A percentile compares a stretch with the other conserved stretches of the same genome.
These are phyloP conservation scores for Linnemannia hyalina DNA, from an alignment of 192 early-diverging fungal species.

Conservation along the genomic window DNA sequence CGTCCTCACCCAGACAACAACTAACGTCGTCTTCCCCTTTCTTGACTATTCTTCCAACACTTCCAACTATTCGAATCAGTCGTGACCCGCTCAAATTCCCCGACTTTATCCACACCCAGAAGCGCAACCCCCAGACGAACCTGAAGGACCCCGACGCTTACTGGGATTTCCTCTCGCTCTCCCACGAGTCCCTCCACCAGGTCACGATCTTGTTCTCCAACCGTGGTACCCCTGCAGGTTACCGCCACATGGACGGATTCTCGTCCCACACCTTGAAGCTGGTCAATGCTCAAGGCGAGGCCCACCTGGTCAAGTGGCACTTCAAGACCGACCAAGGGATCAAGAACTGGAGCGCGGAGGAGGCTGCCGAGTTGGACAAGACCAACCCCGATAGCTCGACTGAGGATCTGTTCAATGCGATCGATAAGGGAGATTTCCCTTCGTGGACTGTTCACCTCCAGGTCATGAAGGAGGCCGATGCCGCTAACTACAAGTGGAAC, in stretches of 20 bases:
- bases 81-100: slow-evolving; percentile 87
- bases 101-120: slow-evolving; percentile 88
- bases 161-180: slow-evolving; percentile 86
- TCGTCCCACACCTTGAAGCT: slow-evolving; percentile 84
- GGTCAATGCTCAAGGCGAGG: slow-evolving; percentile 75
- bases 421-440: slow-evolving; percentile 76
- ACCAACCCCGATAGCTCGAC: slow-evolving; percentile 81
- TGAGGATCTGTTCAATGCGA: slow-evolving; percentile 82
- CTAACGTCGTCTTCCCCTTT: not conserved
- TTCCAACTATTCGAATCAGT: slow-evolving; percentile 9
- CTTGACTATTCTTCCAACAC: not conserved
- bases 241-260: slow-evolving; percentile 88
- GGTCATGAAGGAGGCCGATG: slow-evolving; percentile 79
- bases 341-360: slow-evolving; percentile 75
- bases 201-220: slow-evolving; percentile 86
- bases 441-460: slow-evolving; percentile 82
- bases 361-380: slow-evolving; percentile 70
- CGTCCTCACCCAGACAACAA: not conserved
- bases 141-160: slow-evolving; percentile 75
- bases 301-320: slow-evolving; percentile 89
- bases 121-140: slow-evolving; percentile 85
- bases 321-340: slow-evolving; percentile 85
- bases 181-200: slow-evolving; percentile 85
- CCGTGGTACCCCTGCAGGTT: slow-evolving; percentile 85
- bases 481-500: slow-evolving; percentile 79